phyloP scores from a whole-genome alignment of 2,329 filamentous ascomycete genomes.

The Scytalidium sp. region DNA sequence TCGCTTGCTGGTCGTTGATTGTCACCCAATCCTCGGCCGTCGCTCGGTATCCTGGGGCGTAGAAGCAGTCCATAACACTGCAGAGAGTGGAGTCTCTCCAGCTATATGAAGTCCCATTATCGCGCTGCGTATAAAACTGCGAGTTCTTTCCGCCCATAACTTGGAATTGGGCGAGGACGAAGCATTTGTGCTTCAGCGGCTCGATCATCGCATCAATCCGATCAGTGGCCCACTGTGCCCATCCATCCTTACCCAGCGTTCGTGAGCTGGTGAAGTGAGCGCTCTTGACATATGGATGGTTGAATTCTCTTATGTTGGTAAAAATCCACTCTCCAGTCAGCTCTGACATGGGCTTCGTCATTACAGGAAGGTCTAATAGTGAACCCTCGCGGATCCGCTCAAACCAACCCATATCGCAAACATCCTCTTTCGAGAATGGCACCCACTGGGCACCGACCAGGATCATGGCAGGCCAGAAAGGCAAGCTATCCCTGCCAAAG shows the following conservation, averaged over 20 bases:
- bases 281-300: conserved; percentile 46
- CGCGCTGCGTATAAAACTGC: conserved; percentile 35
- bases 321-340: conserved; percentile 46
- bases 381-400: conserved; percentile 31
- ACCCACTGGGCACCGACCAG: conserved; percentile 48
- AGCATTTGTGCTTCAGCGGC: conserved; percentile 35
- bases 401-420: conserved; percentile 36
- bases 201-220: conserved; percentile 36
- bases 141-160: conserved; percentile 42
- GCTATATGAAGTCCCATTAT: conserved; percentile 45
- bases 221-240: conserved; percentile 34
- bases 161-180: conserved; percentile 43
- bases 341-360: conserved; percentile 39
- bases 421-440: conserved; percentile 33
- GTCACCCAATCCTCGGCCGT: conserved; percentile 40
- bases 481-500: conserved; percentile 6
- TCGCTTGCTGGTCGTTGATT: conserved; percentile 32
- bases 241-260: conserved; percentile 35
- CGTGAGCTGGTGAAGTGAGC: conserved; percentile 41
- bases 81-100: conserved; percentile 42
- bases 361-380: conserved; percentile 27
- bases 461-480: conserved; percentile 36
- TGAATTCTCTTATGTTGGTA: conserved; percentile 41
- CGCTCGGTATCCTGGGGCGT: conserved; percentile 29
- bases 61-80: conserved; percentile 42